Conservation (phyloP, 2,329 filamentous ascomycete species). For the Microcyclospora tardicrescens region DNA sequence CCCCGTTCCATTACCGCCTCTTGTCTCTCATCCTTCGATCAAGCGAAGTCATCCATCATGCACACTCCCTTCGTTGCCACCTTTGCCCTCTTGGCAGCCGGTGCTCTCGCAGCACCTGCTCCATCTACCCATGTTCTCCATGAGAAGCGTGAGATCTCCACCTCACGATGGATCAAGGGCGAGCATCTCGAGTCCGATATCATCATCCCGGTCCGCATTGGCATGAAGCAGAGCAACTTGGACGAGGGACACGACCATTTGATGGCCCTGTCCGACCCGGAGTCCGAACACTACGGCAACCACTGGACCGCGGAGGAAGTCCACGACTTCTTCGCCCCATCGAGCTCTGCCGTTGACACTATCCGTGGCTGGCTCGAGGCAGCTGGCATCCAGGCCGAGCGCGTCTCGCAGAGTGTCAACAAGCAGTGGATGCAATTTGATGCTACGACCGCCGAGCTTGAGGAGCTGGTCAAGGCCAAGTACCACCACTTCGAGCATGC, state of each 20-base stretch:
- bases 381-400: slow-evolving; percentile 19
- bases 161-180: slow-evolving; percentile 27
- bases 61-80: background rate
- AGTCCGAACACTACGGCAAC: slow-evolving; percentile 29
- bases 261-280: slow-evolving; percentile 23
- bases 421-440: slow-evolving; percentile 34
- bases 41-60: background rate
- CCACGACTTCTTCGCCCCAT: slow-evolving; percentile 28
- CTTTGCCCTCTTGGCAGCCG: background rate
- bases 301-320: slow-evolving; percentile 30
- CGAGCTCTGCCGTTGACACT: slow-evolving; percentile 20
- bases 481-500: slow-evolving; percentile 49
- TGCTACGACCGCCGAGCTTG: slow-evolving; percentile 26
- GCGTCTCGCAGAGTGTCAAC: slow-evolving; percentile 23
- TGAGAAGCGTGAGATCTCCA: slow-evolving; percentile 26
- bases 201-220: slow-evolving; percentile 17
- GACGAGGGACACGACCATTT: slow-evolving; percentile 12
- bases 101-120: background rate
- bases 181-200: slow-evolving; percentile 17
- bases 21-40: background rate
- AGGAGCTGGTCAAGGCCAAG: slow-evolving; percentile 33
- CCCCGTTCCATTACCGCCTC: background rate
- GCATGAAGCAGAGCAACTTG: slow-evolving; percentile 13
- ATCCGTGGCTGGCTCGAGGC: slow-evolving; percentile 28
- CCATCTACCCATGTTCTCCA: slow-evolving; percentile 27